These are phyloP conservation scores for Saussurea involucrata DNA, from an alignment of 129 eudicot genomes.

Conservation along the genomic window DNA sequence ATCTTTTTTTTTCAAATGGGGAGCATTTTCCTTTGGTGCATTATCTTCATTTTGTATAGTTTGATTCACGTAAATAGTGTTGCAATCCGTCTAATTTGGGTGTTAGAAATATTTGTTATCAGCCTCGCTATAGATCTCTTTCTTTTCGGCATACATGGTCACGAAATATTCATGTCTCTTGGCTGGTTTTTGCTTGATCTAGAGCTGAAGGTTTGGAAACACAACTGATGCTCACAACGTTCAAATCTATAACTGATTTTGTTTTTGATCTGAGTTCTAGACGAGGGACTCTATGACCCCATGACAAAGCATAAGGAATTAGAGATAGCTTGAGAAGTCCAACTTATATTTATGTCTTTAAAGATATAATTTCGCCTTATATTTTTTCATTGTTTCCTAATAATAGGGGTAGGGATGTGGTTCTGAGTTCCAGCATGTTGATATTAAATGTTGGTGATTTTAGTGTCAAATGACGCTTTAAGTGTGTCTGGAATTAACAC, in stretches of 20 bases:
- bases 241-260: background rate
- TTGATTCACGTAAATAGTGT: background rate
- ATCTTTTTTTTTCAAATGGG: background rate
- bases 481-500: too few relatives aligned
- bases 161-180: background rate
- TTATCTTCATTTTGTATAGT: background rate
- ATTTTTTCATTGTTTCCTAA: background rate
- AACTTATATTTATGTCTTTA: too few relatives aligned
- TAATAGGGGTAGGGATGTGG: background rate
- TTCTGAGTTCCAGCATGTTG: background rate
- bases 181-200: background rate
- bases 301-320: background rate
- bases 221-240: background rate
- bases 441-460: background rate
- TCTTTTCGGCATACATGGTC: background rate
- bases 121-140: background rate
- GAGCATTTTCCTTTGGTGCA: background rate
- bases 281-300: background rate
- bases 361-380: too few relatives aligned
- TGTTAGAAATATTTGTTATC: background rate
- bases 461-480: too few relatives aligned
- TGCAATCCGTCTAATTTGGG: background rate
- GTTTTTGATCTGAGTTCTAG: background rate
- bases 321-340: background rate
- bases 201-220: background rate